Evolutionary conservation across 2,329 filamentous ascomycete genomes (phyloP), one percentile per base, ranked within the genome.

Genomic region (Pseudonectria foliicola): DNA sequence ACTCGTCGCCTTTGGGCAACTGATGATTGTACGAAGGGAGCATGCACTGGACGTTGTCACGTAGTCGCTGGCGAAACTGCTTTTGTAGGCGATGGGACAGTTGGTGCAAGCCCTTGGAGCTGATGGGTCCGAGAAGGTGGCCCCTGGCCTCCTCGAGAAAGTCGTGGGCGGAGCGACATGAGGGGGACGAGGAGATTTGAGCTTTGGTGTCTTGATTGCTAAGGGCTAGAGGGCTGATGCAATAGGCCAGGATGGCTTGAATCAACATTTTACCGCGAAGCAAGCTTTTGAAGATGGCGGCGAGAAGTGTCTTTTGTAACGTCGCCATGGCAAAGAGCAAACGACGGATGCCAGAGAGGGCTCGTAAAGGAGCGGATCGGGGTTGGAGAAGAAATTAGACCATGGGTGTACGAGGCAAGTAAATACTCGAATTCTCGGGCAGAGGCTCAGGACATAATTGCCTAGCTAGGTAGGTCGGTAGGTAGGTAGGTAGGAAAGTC

Each of bases 21-120:
- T 75, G 70, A 46, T 79, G 71, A 61, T 73, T 81, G 61, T 78
- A 82, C 10, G 77, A 80, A 3, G 77, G 77, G 13, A 82, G 65
- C 77, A 81, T 82, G 53, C 70, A 78, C 40, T 70, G 64, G 41
- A 67, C 58, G 49, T 76, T 70, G 23, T 61, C 63, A 42, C 67
- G 56, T 37, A 80, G 57, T 25, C 68, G 66, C 29, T 73, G 63
- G 28, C 67, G 53, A 48, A 77, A 76, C 53, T 82, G 73, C 25
- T 59, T 55, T 56, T 71, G 75, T 38, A 82, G 56, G 23, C 61
- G 62, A 32, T 55, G 50, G 3, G 73, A 70, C 37, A 80, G 63
- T 18, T 55, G 46, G 31, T 60, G 52, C 15, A 77, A 60, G 44
- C 60, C 62, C 43, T 67, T 59, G 32, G 59, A 64, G 32, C 63